A percentile compares a stretch with the other conserved stretches of the same genome.
Conservation (phyloP, 305 asterid species). For the Galium porrigens region DNA sequence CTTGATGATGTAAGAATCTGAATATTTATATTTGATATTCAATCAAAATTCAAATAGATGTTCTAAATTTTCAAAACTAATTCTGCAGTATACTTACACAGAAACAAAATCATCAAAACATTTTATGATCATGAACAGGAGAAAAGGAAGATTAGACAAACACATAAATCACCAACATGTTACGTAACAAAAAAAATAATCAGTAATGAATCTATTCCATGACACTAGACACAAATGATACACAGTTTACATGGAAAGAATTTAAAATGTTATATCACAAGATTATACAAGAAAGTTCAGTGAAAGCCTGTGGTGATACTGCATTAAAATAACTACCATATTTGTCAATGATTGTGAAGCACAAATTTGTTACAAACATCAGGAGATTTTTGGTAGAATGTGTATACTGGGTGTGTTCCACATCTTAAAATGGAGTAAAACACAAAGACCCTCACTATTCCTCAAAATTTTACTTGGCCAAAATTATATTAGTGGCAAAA, state of each 20-base stretch:
- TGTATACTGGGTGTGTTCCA: background rate
- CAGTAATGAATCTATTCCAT: background rate
- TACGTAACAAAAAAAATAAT: background rate
- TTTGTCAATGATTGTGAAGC: background rate
- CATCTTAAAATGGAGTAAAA: background rate
- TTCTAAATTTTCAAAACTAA: background rate
- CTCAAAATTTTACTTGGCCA: background rate
- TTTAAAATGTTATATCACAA: background rate
- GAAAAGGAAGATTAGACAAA: background rate
- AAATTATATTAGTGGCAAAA: background rate
- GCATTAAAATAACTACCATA: background rate
- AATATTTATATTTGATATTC: constrained; percentile 11
- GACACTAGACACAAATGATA: background rate
- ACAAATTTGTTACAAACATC: background rate
- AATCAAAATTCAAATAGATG: background rate
- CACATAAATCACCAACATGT: background rate
- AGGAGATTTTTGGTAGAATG: background rate
- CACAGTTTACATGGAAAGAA: background rate
- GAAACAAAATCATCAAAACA: background rate
- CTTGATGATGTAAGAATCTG: constrained; percentile 78
- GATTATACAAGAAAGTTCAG: constrained; percentile 1
- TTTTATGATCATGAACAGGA: background rate
- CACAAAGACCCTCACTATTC: background rate
- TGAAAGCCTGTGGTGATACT: background rate
- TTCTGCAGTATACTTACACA: background rate